These are phyloP conservation scores for Croton laevigatus DNA, from an alignment of 441 rosid species.

Conservation along the genomic window DNA sequence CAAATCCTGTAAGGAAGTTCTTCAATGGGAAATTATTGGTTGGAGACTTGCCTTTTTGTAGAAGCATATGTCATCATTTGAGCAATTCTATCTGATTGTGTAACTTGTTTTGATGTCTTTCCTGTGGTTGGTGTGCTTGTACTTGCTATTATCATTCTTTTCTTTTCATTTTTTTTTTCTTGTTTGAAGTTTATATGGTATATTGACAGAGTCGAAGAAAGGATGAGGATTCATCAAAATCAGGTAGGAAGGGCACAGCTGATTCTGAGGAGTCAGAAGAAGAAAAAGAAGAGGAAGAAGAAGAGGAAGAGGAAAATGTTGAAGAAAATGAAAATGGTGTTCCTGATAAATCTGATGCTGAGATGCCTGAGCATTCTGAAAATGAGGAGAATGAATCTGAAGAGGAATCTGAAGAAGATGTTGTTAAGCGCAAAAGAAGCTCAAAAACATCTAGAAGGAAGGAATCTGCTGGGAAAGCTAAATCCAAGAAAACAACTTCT, in stretches of 20 bases:
- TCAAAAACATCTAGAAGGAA: conserved; percentile 41
- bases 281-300: conserved; percentile 31
- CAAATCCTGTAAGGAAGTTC: not conserved
- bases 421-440: conserved; percentile 45
- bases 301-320: conserved; percentile 40
- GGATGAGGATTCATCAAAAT: conserved; percentile 48
- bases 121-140: not conserved
- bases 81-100: not conserved
- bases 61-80: not conserved
- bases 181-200: not conserved
- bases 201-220: conserved; percentile 52
- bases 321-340: conserved; percentile 64
- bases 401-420: conserved; percentile 71
- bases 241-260: conserved; percentile 30
- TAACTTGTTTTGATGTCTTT: not conserved
- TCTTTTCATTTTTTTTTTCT: not conserved
- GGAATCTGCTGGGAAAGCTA: conserved; percentile 54
- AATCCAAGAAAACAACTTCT: conserved; percentile 47
- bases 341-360: conserved; percentile 66
- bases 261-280: conserved; percentile 58
- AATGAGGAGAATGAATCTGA: conserved; percentile 72
- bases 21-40: not conserved
- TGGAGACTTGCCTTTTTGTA: not conserved
- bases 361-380: conserved; percentile 55
- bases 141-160: not conserved